Evolutionary conservation across 2,329 filamentous ascomycete genomes (phyloP).

Genomic region (Neofusicoccum umdonicola): DNA sequence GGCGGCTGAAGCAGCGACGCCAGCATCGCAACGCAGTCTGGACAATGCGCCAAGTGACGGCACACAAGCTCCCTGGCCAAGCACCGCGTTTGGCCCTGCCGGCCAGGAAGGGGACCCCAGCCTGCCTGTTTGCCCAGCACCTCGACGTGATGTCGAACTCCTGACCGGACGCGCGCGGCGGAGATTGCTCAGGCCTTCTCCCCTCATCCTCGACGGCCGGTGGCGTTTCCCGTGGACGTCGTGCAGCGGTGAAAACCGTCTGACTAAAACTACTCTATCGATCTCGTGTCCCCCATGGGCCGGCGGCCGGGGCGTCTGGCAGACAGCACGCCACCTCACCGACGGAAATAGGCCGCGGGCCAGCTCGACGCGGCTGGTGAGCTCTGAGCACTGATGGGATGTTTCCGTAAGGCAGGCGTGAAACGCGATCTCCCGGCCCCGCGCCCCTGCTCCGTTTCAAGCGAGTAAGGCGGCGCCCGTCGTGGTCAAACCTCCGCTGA

Average conservation of each 20-base stretch:
- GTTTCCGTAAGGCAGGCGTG: constrained; percentile 4
- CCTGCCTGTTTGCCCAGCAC: background rate
- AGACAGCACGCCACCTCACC: background rate
- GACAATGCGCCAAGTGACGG: background rate
- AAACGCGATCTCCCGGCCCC: constrained; percentile 13
- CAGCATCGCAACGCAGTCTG: background rate
- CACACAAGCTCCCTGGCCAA: background rate
- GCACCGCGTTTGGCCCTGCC: background rate
- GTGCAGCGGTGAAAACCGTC: background rate
- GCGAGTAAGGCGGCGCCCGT: background rate
- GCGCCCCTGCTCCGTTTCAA: constrained; percentile 12
- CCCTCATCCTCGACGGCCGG: background rate
- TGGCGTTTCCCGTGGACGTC: background rate
- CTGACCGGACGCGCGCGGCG: background rate
- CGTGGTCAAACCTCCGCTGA: constrained; percentile 2
- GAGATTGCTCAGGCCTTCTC: constrained; percentile 5
- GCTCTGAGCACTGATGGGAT: background rate
- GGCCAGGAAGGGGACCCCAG: background rate
- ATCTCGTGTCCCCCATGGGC: background rate
- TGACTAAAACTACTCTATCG: background rate
- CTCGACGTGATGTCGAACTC: background rate
- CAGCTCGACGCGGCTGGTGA: background rate
- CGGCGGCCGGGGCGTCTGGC: background rate
- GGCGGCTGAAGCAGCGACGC: background rate
- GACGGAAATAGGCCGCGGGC: background rate